Evolutionary conservation across 1,284 basidiomycete genomes (phyloP), one percentile per base, ranked within the genome.

Genomic region (Apiotrichum akiyoshidainum): DNA sequence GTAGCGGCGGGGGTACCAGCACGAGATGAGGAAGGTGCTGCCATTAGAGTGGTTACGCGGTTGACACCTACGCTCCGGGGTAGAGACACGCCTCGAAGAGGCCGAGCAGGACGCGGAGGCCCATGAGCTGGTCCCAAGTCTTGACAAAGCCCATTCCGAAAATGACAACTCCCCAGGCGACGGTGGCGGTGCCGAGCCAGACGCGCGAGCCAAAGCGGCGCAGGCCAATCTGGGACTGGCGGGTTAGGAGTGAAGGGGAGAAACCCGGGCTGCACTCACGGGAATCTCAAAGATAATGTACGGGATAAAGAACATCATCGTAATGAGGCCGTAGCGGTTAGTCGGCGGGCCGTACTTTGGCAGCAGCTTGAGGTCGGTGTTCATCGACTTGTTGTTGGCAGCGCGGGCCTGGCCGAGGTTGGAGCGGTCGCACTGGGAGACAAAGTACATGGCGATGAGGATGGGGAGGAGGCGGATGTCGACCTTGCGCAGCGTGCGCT

Each of bases 261-360:
- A 17, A 49, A 52, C 40, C 44, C 52, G 55, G 11, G 0, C 3
- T 31, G 26, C 26, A 31, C 26, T 31, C 26, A 31, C 26, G 4
- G 63, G 63, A 34, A 65, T 37, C 47, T 65, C 70, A 44, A 80
- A 80, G 65, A 78, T 67, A 41, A 55, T 41, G 35, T 74, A 70
- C 22, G 72, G 67, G 21, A 71, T 55, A 61, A 72, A 75, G 64
- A 77, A 75, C 11, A 74, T 56, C 16, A 76, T 58, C 1, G 71
- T 67, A 50, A 74, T 68, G 57, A 77, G 70, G 47, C 69, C 69
- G 64, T 76, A 78, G 31, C 75, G 67, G 46, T 73, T 68, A 3
- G 46, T 39, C 16, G 66, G 34, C 50, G 4, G 4, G 26, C 26
- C 26, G 26, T 31, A 31, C 26, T 31, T 31, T 3, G 26, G 26